A percentile compares a stretch with the other conserved stretches of the same genome.
These are phyloP conservation scores for Pythium volutum DNA, from an alignment of 352 stramenopile genomes.

Conservation along the genomic window DNA sequence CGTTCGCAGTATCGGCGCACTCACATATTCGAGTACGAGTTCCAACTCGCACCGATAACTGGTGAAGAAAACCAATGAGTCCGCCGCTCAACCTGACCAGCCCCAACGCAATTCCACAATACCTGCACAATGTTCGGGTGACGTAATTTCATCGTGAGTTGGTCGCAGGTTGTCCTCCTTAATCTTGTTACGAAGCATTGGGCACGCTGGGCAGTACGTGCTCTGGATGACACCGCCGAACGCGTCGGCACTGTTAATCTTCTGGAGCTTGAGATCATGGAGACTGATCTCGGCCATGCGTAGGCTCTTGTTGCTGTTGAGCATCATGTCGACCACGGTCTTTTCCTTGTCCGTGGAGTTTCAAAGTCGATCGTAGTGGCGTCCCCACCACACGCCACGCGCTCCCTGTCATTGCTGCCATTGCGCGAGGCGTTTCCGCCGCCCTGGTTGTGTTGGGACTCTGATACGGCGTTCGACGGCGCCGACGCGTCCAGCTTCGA, in stretches of 20 bases:
- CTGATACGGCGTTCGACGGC: constrained; percentile 6
- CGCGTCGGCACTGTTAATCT: constrained; percentile 82
- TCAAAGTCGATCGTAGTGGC: constrained; percentile 78
- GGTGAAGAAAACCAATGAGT: not conserved
- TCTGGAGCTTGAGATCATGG: constrained; percentile 85
- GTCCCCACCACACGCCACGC: no score
- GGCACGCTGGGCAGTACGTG: constrained; percentile 82
- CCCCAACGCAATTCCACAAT: constrained; percentile 1
- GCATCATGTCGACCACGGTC: constrained; percentile 86
- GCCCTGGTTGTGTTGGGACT: no score
- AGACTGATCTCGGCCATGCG: constrained; percentile 90
- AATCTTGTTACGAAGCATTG: constrained; percentile 89
- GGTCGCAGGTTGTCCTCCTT: constrained; percentile 81
- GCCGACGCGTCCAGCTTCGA: constrained; percentile 31
- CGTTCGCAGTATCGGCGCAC: no score
- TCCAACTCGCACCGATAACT: constrained; percentile 90
- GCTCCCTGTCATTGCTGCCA: not conserved
- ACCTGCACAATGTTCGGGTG: constrained; percentile 87
- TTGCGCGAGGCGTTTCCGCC: not conserved
- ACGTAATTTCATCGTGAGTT: constrained; percentile 90
- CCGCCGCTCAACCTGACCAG: not conserved
- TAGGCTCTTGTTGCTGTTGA: constrained; percentile 85
- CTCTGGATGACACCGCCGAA: constrained; percentile 89
- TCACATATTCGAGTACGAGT: constrained; percentile 91
- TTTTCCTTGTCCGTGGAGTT: constrained; percentile 88